Evolutionary conservation across 345 rosid genomes (phyloP).

Genomic region (Euphorbia lathyris): DNA sequence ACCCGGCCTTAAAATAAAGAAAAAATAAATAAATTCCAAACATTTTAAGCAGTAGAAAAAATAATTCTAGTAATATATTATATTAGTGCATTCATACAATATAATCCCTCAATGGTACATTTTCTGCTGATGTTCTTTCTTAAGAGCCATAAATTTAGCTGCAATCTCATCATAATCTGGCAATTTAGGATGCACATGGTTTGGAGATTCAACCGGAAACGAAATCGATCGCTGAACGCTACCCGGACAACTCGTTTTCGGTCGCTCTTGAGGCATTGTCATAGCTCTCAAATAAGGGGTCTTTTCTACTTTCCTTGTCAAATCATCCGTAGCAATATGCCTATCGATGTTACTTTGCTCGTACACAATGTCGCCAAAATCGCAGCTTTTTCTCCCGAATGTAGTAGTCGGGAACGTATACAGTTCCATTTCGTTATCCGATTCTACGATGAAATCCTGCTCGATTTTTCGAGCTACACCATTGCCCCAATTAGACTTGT

Average conservation of each 20-base stretch:
- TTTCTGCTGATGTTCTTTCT: constrained; percentile 39
- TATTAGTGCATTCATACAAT: not conserved
- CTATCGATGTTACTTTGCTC: constrained; percentile 2
- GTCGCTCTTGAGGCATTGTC: constrained; percentile 58
- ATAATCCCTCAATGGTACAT: not conserved
- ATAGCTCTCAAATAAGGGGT: constrained; percentile 39
- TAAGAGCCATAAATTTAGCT: constrained; percentile 62
- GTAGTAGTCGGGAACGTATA: constrained; percentile 8
- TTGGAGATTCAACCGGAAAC: constrained; percentile 36
- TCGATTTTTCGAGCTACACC: constrained; percentile 1
- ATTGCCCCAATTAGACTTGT: not conserved
- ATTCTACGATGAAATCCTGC: not conserved
- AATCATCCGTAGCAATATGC: not conserved
- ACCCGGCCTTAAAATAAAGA: too few species aligned
- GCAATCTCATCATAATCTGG: constrained; percentile 81
- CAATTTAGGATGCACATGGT: constrained; percentile 83
- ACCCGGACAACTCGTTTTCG: constrained; percentile 17
- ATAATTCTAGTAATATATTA: not conserved
- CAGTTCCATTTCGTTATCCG: constrained; percentile 17
- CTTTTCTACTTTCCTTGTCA: constrained; percentile 13
- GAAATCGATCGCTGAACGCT: constrained; percentile 35
- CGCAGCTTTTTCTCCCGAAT: constrained; percentile 27
- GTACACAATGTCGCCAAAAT: constrained; percentile 14
- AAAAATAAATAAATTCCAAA: too few species aligned
- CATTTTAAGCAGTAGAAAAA: not conserved